A percentile compares a stretch with the other conserved stretches of the same genome.
Evolutionary conservation across 768 basidiomycete genomes (phyloP).

Genomic region (Omphalotus guepiniiformis): DNA sequence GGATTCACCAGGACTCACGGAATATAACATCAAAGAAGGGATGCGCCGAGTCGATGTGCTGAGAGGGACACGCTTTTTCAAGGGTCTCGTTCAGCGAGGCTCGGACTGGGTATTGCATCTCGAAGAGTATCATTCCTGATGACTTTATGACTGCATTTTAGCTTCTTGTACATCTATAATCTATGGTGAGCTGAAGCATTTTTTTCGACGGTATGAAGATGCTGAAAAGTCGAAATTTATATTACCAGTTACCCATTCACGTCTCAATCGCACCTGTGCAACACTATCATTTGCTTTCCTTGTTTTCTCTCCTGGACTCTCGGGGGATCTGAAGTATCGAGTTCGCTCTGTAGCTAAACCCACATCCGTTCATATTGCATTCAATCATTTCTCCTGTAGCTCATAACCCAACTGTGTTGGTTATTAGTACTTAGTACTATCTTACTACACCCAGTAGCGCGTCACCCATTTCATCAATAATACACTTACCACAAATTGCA

Average conservation of each 20-base stretch:
- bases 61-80: not conserved
- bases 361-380: no score
- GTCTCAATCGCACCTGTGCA: not conserved
- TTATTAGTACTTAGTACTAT: no score
- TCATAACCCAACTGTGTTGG: no score
- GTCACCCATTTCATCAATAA: no score
- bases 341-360: no score
- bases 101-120: constrained; percentile 2
- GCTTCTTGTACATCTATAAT: constrained; percentile 1
- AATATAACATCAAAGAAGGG: constrained; percentile 1
- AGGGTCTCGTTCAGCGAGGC: constrained; percentile 2
- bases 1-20: constrained; percentile 5
- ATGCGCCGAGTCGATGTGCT: constrained; percentile 2
- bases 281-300: not conserved
- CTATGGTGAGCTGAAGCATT: constrained; percentile 8
- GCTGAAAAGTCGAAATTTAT: not conserved
- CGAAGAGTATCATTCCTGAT: constrained; percentile 4
- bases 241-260: no score
- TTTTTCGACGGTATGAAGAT: not conserved
- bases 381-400: no score
- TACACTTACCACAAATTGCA: no score
- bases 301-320: not conserved
- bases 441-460: no score
- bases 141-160: constrained; percentile 13
- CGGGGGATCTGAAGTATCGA: not conserved